Base-by-base conservation (phyloP, 768 basidiomycete genomes). In the Lentinula aciculospora region DNA sequence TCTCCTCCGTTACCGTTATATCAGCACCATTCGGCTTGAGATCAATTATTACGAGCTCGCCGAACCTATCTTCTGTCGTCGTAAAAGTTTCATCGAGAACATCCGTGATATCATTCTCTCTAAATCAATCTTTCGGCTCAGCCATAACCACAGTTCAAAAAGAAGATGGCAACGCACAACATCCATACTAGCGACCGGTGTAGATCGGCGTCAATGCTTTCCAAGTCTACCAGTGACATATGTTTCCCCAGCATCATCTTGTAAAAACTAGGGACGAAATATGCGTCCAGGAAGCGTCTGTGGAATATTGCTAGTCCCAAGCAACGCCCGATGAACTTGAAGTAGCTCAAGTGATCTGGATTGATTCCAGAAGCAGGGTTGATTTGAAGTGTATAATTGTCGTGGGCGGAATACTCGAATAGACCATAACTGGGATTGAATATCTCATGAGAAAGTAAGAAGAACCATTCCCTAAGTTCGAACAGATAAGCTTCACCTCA, bases 391-490 rank as follows among this genome's bases (percentile, higher is more conserved):
- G 88, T 89, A 64, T 89, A 90, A 63, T 88, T 87, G 74, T 91
- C 89, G 64, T 85, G 84, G 3, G 86, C 78, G 0, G 88, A 89
- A 64, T 91, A 92, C 67, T 90, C 85, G 64, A 90, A 90, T 34
- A 90, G 70, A n/a, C 89, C 88, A 58, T 90, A 90, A 53, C 83
- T 85, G 21, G 89, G 88, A 65, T 90, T 84, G 73, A 92, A 91
- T 63, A 92, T 86, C 64, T 90, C 86, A 58, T 89, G 89, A 1
- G 88, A 91, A 47, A 92, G 75, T 3, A 91, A 73, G 81, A 92
- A 90, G 74, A 92, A 90, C 88, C 89, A 92, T 72, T 91, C 89
- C 69, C 89, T 90, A 60, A 21, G 37, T 17, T n/a, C 25, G 13
- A 53, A 28, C 10, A 36, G 42, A 59, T 49, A 57, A 29, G 59